These are phyloP conservation scores for Colletotrichum sp. DNA, from an alignment of 2,329 filamentous ascomycete species.

Conservation along the genomic window DNA sequence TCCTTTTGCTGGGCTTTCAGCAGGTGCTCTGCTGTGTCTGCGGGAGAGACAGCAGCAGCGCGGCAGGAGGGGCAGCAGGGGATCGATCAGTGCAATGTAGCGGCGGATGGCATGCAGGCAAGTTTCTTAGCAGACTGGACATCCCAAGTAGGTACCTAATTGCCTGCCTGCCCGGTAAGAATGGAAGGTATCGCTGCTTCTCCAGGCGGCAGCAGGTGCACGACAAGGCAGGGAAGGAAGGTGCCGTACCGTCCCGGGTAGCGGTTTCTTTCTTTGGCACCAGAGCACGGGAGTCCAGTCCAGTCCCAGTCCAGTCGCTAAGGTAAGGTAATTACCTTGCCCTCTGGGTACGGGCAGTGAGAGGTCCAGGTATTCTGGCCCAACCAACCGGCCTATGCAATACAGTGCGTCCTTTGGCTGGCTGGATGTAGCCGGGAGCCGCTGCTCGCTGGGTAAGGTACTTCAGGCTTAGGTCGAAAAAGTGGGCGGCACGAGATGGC, in stretches of 20 bases:
- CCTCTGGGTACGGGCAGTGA: neutral
- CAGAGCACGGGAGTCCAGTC: neutral
- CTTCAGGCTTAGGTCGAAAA: neutral
- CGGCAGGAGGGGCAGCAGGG: neutral
- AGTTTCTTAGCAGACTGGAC: neutral
- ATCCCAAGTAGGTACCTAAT: neutral
- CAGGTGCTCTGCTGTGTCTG: neutral
- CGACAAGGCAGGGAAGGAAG: neutral
- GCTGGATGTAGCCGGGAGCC: neutral
- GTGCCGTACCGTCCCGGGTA: neutral
- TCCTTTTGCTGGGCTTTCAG: neutral
- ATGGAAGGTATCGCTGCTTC: neutral
- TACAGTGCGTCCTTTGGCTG: neutral
- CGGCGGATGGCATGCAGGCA: neutral
- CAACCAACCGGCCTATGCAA: neutral
- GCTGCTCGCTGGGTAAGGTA: neutral
- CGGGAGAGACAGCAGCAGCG: neutral
- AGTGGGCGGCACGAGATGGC: neutral
- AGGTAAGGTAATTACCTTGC: neutral
- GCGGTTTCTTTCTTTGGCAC: neutral
- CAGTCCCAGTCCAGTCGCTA: neutral
- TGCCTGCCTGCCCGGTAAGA: neutral
- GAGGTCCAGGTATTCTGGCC: neutral
- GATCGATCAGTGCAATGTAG: neutral
- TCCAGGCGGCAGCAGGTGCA: neutral